Conservation (phyloP, 495 filamentous ascomycete genomes). For the Hypoxylon lenormandii region DNA sequence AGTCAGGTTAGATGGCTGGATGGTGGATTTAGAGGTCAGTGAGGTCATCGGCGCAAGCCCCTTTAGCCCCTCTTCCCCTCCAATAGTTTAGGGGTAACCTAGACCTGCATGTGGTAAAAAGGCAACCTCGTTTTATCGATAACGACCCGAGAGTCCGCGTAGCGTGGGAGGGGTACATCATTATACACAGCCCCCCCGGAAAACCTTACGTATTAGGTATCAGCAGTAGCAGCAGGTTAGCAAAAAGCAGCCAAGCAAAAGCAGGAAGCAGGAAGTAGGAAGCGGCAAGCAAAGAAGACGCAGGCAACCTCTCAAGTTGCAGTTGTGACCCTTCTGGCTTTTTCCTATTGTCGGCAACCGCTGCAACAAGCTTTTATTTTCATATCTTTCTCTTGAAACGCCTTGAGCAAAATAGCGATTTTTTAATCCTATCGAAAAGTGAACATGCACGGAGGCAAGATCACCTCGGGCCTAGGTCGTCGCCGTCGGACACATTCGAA, state of each 20-base stretch:
- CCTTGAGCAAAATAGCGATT: too few relatives aligned
- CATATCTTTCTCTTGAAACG: slow-evolving; percentile 5
- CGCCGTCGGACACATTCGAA: slow-evolving; percentile 48
- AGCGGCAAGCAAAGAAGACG: background rate
- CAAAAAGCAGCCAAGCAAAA: background rate
- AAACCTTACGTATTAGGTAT: slow-evolving; percentile 8
- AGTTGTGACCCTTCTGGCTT: slow-evolving; percentile 28
- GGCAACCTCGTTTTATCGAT: slow-evolving; percentile 29
- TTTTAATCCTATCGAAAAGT: background rate
- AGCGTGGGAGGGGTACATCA: slow-evolving; percentile 41
- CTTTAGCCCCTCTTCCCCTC: slow-evolving; percentile 5
- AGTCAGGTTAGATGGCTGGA: too few relatives aligned
- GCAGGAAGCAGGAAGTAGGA: background rate
- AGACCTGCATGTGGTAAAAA: too few relatives aligned
- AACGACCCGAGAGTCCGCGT: slow-evolving; percentile 33
- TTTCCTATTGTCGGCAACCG: background rate
- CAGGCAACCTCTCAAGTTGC: slow-evolving; percentile 13
- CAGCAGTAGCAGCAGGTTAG: background rate
- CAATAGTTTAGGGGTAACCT: slow-evolving; percentile 1
- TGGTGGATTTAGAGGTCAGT: slow-evolving; percentile 12
- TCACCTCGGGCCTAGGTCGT: slow-evolving; percentile 46
- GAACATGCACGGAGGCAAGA: slow-evolving; percentile 48
- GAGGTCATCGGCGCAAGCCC: slow-evolving; percentile 42
- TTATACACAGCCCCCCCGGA: slow-evolving; percentile 10
- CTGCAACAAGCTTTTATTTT: slow-evolving; percentile 4